These are phyloP conservation scores for Xylaria multiplex DNA, from an alignment of 2,329 filamentous ascomycete genomes.

Conservation along the genomic window DNA sequence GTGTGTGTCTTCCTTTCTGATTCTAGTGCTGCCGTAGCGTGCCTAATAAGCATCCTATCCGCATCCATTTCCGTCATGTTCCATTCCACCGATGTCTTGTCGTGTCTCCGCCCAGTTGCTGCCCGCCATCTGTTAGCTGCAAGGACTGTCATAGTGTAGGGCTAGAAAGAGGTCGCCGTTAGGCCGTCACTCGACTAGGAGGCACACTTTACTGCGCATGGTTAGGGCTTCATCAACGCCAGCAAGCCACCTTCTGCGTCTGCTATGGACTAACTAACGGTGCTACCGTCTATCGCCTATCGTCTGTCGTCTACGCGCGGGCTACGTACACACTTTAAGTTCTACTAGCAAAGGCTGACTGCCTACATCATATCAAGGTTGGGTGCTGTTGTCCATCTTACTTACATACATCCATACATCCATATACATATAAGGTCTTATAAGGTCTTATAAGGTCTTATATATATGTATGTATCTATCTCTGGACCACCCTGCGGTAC, in stretches of 20 bases:
- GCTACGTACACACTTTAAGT: neutral
- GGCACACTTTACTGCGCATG: conserved; percentile 17
- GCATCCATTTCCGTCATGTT: conserved; percentile 15
- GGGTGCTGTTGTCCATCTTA: too few species aligned
- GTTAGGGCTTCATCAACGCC: conserved; percentile 3
- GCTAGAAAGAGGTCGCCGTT: conserved; percentile 6
- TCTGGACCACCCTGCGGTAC: neutral
- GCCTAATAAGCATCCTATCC: conserved; percentile 32
- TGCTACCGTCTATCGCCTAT: too few species aligned
- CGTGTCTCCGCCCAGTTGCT: conserved; percentile 8
- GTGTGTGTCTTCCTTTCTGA: too few species aligned
- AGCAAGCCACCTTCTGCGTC: neutral
- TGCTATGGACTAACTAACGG: neutral
- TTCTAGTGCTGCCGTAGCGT: neutral
- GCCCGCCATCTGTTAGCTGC: neutral
- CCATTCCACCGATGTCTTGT: conserved; percentile 20
- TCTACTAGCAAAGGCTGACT: conserved; percentile 10
- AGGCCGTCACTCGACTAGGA: neutral
- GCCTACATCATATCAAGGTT: neutral
- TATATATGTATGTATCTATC: neutral
- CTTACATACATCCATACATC: too few species aligned
- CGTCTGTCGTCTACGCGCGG: too few species aligned
- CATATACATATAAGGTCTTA: too few species aligned
- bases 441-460: too few species aligned
- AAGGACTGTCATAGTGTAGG: neutral